Conservation (phyloP, 2,329 filamentous ascomycete species). For the Verticillium albo-atrum region DNA sequence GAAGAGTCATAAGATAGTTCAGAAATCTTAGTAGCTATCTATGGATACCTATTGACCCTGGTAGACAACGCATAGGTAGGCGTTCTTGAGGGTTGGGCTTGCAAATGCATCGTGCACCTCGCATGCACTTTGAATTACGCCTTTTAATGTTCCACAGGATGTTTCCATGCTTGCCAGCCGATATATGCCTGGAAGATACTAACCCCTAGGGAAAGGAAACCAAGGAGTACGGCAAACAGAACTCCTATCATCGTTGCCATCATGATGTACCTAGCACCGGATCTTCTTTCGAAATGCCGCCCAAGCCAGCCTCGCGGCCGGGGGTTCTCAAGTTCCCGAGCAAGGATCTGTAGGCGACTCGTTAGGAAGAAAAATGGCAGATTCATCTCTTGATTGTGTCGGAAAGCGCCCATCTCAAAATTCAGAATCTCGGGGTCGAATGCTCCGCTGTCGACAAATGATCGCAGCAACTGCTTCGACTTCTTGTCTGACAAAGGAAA, state of each 20-base stretch:
- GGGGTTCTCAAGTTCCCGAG: slow-evolving; percentile 14
- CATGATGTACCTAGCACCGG: slow-evolving; percentile 16
- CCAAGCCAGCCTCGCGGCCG: slow-evolving; percentile 11
- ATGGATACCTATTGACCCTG: too few relatives aligned
- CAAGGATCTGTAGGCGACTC: slow-evolving; percentile 8
- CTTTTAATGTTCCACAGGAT: slow-evolving; percentile 12
- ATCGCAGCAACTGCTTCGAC: slow-evolving; percentile 7
- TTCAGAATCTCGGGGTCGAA: slow-evolving; percentile 10
- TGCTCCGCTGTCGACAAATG: slow-evolving; percentile 1
- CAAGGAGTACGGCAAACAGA: slow-evolving; percentile 13
- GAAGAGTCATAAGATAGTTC: too few relatives aligned
- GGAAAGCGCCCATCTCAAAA: slow-evolving; percentile 3
- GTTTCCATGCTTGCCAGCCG: slow-evolving; percentile 16
- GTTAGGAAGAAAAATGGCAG: slow-evolving; percentile 9
- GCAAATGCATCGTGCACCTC: too few relatives aligned
- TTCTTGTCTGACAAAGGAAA: slow-evolving; percentile 11
- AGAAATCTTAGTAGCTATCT: too few relatives aligned
- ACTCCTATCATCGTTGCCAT: slow-evolving; percentile 17
- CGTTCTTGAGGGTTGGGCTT: too few relatives aligned
- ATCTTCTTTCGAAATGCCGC: slow-evolving; percentile 12
- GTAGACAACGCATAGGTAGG: too few relatives aligned
- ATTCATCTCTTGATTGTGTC: slow-evolving; percentile 6
- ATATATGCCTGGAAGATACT: slow-evolving; percentile 15
- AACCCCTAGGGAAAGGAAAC: slow-evolving; percentile 9
- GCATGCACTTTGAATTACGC: too few relatives aligned